Evolutionary conservation across 129 eudicot genomes (phyloP).

Genomic region (Solidago caesia): DNA sequence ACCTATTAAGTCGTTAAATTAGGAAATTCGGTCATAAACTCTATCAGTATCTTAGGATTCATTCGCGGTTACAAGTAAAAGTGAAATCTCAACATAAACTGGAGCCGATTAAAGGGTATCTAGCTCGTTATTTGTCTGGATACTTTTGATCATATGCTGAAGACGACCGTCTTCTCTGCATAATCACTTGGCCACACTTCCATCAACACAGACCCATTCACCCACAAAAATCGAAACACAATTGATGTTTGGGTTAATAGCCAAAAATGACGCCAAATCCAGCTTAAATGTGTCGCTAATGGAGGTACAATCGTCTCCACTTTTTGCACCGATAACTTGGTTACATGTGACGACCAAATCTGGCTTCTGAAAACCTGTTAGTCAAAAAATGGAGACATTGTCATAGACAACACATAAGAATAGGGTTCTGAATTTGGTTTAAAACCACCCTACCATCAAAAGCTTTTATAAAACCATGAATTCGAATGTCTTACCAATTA

Average conservation of each 20-base stretch:
- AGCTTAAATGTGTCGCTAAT: conserved; percentile 20
- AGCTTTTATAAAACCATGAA: background rate
- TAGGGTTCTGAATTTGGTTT: background rate
- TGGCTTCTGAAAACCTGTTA: conserved; percentile 14
- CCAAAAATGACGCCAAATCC: conserved; percentile 16
- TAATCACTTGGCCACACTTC: conserved; percentile 22
- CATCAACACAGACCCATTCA: conserved; percentile 32
- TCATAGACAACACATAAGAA: background rate
- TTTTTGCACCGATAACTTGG: conserved; percentile 18
- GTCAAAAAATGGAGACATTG: background rate
- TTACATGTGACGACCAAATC: conserved; percentile 4
- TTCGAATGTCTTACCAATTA: background rate
- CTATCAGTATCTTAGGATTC: background rate
- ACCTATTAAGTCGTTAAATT: no score
- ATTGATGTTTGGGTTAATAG: conserved; percentile 35
- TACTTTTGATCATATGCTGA: background rate
- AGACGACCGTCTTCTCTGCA: background rate
- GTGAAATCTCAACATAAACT: background rate
- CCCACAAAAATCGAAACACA: conserved; percentile 29
- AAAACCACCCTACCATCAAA: background rate
- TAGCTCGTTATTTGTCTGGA: conserved; percentile 7
- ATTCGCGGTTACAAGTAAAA: background rate
- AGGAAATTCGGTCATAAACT: no score
- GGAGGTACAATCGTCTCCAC: conserved; percentile 32
- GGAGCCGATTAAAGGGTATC: conserved; percentile 2